phyloP scores from a whole-genome alignment of 2,329 filamentous ascomycete genomes.

The Diaporthe destruens region DNA sequence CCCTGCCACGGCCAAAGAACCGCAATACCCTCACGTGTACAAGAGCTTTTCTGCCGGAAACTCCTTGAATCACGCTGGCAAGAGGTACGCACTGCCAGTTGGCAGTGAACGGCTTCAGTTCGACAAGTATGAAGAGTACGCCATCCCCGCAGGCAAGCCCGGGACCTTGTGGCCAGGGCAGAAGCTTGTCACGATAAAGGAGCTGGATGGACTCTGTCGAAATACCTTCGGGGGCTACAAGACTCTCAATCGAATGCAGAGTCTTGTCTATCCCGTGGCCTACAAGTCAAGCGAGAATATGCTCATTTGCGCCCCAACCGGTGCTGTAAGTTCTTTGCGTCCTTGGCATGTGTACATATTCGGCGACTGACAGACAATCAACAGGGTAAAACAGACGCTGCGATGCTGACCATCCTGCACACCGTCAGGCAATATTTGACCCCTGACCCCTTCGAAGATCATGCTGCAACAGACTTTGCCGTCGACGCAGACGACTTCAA shows the following conservation, averaged over 20 bases:
- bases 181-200: conserved; percentile 81
- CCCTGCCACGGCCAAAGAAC: conserved; percentile 77
- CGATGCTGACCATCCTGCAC: conserved; percentile 95
- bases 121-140: conserved; percentile 89
- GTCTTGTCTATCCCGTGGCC: conserved; percentile 92
- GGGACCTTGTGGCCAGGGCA: conserved; percentile 79
- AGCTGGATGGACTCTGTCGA: conserved; percentile 89
- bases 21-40: conserved; percentile 94
- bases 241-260: conserved; percentile 96
- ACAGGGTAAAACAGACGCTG: conserved; percentile 95
- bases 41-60: conserved; percentile 87
- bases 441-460: conserved; percentile 83
- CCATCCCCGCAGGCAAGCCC: conserved; percentile 84
- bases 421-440: conserved; percentile 86
- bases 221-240: conserved; percentile 97
- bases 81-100: conserved; percentile 83
- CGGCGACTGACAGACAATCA: conserved; percentile 43
- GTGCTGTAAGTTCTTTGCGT: conserved; percentile 70
- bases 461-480: conserved; percentile 80
- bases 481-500: conserved; percentile 94
- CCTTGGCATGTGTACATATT: not conserved
- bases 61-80: conserved; percentile 81
- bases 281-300: conserved; percentile 98
- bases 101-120: conserved; percentile 79
- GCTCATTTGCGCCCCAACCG: conserved; percentile 97